A percentile compares a stretch with the other conserved stretches of the same genome.
These are phyloP conservation scores for Papiliotrema fonsecae DNA, from an alignment of 1,284 basidiomycete genomes.

Conservation along the genomic window DNA sequence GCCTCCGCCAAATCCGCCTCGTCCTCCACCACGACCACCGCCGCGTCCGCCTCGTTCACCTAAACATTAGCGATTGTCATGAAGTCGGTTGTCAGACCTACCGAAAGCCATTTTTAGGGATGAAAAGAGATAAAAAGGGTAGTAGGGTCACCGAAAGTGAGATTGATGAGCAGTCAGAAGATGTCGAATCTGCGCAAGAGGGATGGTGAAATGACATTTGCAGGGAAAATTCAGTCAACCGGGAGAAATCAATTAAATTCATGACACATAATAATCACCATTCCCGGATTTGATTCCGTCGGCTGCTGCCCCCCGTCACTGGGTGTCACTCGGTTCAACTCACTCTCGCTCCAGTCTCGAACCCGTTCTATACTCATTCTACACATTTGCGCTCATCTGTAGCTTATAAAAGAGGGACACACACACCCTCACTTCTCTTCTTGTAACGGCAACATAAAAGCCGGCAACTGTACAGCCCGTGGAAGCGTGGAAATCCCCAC, in stretches of 20 bases:
- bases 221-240: not conserved
- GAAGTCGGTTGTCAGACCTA: slow-evolving; percentile 9
- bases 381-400: no score
- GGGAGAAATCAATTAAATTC: slow-evolving; percentile 1
- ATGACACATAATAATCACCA: not conserved
- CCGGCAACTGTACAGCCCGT: no score
- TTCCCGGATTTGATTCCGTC: no score
- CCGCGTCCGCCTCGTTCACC: slow-evolving; percentile 53
- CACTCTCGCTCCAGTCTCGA: no score
- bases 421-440: no score
- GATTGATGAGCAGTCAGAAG: not conserved
- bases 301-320: no score
- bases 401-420: no score
- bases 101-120: slow-evolving; percentile 46
- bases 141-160: not conserved
- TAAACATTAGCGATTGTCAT: slow-evolving; percentile 10
- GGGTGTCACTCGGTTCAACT: no score
- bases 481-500: no score
- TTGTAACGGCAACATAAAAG: no score
- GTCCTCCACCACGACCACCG: slow-evolving; percentile 39
- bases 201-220: not conserved
- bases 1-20: slow-evolving; percentile 47
- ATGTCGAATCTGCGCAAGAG: not conserved
- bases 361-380: no score
- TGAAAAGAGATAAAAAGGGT: not conserved